phyloP scores from a whole-genome alignment of 1,284 basidiomycete species.

The Ceratobasidium sp. region DNA sequence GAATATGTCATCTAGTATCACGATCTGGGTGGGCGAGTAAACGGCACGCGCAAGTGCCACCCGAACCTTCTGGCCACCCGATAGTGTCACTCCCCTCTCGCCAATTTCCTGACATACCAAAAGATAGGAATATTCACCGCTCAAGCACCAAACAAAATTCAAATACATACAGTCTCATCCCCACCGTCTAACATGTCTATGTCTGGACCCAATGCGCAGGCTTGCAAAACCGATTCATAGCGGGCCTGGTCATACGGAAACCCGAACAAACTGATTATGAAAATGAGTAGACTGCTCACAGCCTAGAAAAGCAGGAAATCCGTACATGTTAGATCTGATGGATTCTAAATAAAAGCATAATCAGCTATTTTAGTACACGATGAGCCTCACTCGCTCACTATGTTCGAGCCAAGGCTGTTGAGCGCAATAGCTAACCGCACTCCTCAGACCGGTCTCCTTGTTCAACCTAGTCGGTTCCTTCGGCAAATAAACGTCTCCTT shows the following conservation, averaged over 20 bases:
- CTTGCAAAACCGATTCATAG: slow-evolving; percentile 47
- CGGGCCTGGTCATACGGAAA: slow-evolving; percentile 48
- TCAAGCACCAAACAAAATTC: background rate
- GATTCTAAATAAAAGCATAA: background rate
- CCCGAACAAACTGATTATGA: slow-evolving; percentile 52
- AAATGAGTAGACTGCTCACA: background rate
- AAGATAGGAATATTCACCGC: slow-evolving; percentile 21
- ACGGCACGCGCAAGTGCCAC: slow-evolving; percentile 43
- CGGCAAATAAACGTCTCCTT: slow-evolving; percentile 37
- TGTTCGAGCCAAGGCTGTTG: slow-evolving; percentile 41
- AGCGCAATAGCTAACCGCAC: slow-evolving; percentile 35
- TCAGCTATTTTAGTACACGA: no score
- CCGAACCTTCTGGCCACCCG: slow-evolving; percentile 20
- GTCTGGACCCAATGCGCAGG: slow-evolving; percentile 43
- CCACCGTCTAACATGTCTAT: slow-evolving; percentile 45
- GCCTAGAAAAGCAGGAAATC: background rate
- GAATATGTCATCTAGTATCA: slow-evolving; percentile 44
- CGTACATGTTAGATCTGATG: slow-evolving; percentile 17
- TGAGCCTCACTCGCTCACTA: no score
- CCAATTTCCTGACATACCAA: slow-evolving; percentile 28
- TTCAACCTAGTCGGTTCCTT: slow-evolving; percentile 30
- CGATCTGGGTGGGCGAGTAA: slow-evolving; percentile 44
- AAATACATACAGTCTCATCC: slow-evolving; percentile 41
- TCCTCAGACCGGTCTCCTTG: slow-evolving; percentile 24
- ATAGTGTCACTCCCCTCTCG: slow-evolving; percentile 31